Conservation (phyloP, 768 basidiomycete genomes). For the Boletus vermiculosoides region DNA sequence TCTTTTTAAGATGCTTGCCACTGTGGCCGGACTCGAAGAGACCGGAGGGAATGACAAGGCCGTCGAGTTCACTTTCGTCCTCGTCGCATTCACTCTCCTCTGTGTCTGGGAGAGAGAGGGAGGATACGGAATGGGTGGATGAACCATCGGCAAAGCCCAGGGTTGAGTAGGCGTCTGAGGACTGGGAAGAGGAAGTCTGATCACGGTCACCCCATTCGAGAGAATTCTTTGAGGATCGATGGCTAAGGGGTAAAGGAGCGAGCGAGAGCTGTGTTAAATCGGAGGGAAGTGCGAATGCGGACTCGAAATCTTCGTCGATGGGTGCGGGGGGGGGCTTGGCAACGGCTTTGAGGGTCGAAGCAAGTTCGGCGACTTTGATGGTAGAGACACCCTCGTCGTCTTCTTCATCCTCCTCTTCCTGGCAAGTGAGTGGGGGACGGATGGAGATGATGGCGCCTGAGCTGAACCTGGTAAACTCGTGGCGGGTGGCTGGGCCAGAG, state of each 20-base stretch:
- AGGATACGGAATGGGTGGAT: constrained; percentile 70
- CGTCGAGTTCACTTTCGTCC: constrained; percentile 75
- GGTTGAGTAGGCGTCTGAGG: constrained; percentile 83
- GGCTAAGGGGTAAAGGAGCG: constrained; percentile 70
- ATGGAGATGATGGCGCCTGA: constrained; percentile 46
- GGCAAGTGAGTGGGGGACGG: constrained; percentile 56
- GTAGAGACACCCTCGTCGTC: constrained; percentile 83
- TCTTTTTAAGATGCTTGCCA: constrained; percentile 46
- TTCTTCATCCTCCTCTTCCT: constrained; percentile 57
- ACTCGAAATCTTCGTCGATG: constrained; percentile 76
- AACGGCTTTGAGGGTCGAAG: constrained; percentile 34
- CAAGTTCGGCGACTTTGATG: constrained; percentile 67
- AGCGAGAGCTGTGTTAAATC: constrained; percentile 82
- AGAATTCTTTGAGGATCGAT: constrained; percentile 79
- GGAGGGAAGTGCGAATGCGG: constrained; percentile 75
- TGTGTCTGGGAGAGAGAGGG: constrained; percentile 61
- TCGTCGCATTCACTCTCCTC: constrained; percentile 70
- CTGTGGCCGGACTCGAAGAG: constrained; percentile 73
- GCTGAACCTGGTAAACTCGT: constrained; percentile 37
- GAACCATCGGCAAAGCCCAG: constrained; percentile 73
- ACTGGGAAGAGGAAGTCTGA: constrained; percentile 77
- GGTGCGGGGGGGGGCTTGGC: constrained; percentile 37
- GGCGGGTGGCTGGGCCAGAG: constrained; percentile 39
- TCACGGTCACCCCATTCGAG: constrained; percentile 87
- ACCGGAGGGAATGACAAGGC: constrained; percentile 72